Conservation (phyloP, 140 eudicot genomes). For the Ambrosia hybrid region DNA sequence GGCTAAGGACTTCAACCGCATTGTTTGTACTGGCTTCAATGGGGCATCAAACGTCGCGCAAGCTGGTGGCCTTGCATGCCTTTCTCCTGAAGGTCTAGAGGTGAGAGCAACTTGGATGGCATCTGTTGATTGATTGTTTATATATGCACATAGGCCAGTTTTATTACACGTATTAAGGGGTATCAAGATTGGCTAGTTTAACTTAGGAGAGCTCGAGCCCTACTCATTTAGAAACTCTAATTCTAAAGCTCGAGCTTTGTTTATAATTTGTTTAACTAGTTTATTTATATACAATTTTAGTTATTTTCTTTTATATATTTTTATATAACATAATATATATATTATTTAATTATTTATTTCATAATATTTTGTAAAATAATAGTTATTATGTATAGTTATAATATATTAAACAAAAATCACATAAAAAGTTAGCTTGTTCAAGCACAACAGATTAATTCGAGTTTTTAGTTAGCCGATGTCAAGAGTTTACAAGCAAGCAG, state of each 20-base stretch:
- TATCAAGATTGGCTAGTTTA: neutral
- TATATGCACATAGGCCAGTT: no score
- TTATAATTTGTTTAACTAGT: no score
- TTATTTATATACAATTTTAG: neutral
- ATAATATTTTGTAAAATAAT: no score
- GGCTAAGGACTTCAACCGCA: slow-evolving; percentile 82
- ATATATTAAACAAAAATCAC: no score
- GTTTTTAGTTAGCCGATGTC: neutral
- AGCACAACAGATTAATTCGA: neutral
- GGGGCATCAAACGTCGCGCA: slow-evolving; percentile 95
- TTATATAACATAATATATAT: no score
- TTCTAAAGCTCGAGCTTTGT: neutral
- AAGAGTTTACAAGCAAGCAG: neutral
- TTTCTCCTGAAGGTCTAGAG: slow-evolving; percentile 76
- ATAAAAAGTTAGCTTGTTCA: neutral
- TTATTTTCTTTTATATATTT: no score
- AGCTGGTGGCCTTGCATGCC: slow-evolving; percentile 94
- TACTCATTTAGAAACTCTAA: neutral
- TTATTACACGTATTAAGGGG: neutral
- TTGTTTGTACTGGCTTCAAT: slow-evolving; percentile 83
- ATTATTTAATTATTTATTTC: neutral
- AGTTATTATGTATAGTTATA: no score
- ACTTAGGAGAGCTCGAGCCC: no score
- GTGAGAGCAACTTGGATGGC: slow-evolving; percentile 26
- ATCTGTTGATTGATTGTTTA: no score